Percentiles rank a stretch among this genome's conserved stretches.
phyloP scores from a whole-genome alignment of 129 eudicot genomes.

The Tanacetum coccineum region DNA sequence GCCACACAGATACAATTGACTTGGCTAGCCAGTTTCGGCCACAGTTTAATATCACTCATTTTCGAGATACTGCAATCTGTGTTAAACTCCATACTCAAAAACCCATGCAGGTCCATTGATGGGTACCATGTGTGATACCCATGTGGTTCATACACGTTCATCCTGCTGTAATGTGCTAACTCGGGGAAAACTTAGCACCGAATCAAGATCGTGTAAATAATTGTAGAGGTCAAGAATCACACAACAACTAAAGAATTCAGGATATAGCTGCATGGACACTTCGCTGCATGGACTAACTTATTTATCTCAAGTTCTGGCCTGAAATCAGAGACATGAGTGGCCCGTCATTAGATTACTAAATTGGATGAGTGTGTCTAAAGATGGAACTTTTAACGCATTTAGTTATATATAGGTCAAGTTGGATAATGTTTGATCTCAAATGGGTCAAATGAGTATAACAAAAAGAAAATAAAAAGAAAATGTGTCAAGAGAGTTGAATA shows the following conservation, averaged over 20 bases:
- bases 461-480: no score
- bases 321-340: slow-evolving; percentile 16
- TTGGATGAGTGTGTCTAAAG: not conserved
- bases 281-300: not conserved
- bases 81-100: not conserved
- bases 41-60: no score
- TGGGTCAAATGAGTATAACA: no score
- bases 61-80: slow-evolving; percentile 20
- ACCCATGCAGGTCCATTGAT: not conserved
- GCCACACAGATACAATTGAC: no score
- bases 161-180: slow-evolving; percentile 20
- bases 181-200: slow-evolving; percentile 32
- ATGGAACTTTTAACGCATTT: not conserved
- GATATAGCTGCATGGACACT: slow-evolving; percentile 9
- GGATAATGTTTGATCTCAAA: no score
- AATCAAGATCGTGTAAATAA: not conserved
- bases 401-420: no score
- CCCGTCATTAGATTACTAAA: not conserved
- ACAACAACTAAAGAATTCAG: slow-evolving; percentile 17
- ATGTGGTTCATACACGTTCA: slow-evolving; percentile 11
- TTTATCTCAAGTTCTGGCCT: slow-evolving; percentile 25
- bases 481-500: no score
- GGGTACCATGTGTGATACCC: not conserved
- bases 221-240: slow-evolving; percentile 24
- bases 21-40: no score